phyloP scores from a whole-genome alignment of 352 stramenopile species.

The Globisporangium cystogenes region DNA sequence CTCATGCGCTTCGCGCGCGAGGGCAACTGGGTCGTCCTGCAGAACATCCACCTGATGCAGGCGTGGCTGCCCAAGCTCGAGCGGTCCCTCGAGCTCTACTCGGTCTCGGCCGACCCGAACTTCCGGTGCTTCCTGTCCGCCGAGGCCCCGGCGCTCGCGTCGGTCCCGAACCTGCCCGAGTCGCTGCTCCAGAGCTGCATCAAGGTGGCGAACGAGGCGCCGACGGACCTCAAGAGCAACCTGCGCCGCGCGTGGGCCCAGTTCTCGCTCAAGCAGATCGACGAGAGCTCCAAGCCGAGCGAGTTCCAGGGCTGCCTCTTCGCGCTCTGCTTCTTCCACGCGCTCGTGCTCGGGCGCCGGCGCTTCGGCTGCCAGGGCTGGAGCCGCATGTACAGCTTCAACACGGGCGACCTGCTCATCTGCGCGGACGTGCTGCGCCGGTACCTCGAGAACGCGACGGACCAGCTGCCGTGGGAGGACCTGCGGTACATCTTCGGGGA shows the following conservation, averaged over 20 bases:
- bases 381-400: slow-evolving; percentile 92
- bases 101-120: slow-evolving; percentile 81
- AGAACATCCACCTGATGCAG: slow-evolving; percentile 92
- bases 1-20: slow-evolving; percentile 68
- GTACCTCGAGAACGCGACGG: slow-evolving; percentile 45
- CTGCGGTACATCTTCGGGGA: slow-evolving; percentile 91
- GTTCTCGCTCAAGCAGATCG: slow-evolving; percentile 78
- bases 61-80: slow-evolving; percentile 86
- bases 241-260: slow-evolving; percentile 69
- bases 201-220: slow-evolving; percentile 82
- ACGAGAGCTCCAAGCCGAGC: slow-evolving; percentile 55
- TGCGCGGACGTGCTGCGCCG: slow-evolving; percentile 76
- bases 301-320: slow-evolving; percentile 93
- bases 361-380: slow-evolving; percentile 92
- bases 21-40: slow-evolving; percentile 87
- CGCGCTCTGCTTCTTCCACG: slow-evolving; percentile 93
- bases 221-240: slow-evolving; percentile 80
- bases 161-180: slow-evolving; percentile 88
- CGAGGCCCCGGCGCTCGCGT: slow-evolving; percentile 77
- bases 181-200: slow-evolving; percentile 83
- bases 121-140: slow-evolving; percentile 95
- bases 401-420: slow-evolving; percentile 93
- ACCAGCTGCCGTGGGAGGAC: slow-evolving; percentile 73
- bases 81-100: slow-evolving; percentile 67
- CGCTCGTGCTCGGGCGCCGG: slow-evolving; percentile 84